These are phyloP conservation scores for Fusarium palustre DNA, from an alignment of 2,329 filamentous ascomycete species.

Conservation along the genomic window DNA sequence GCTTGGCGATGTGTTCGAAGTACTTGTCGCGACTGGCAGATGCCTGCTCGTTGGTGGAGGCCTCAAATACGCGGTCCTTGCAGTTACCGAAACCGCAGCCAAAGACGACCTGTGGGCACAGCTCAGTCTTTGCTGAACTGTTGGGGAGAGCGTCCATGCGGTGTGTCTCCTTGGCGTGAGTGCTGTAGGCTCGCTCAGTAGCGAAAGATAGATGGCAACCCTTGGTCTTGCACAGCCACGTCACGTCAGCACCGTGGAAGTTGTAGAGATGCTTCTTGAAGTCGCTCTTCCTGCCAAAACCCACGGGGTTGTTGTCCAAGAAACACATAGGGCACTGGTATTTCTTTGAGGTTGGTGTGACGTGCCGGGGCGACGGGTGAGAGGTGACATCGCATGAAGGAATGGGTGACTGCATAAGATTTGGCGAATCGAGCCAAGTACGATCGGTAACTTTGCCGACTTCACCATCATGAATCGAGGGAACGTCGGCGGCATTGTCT, in stretches of 20 bases:
- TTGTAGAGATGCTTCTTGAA: conserved; percentile 63
- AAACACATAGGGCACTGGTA: conserved; percentile 61
- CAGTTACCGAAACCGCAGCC: conserved; percentile 58
- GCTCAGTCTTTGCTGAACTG: conserved; percentile 55
- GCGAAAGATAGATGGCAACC: conserved; percentile 58
- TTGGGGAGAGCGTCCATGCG: conserved; percentile 56
- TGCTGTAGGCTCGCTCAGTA: conserved; percentile 59
- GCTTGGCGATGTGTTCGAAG: conserved; percentile 61
- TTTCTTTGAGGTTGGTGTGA: conserved; percentile 55
- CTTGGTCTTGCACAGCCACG: conserved; percentile 58
- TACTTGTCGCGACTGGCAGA: conserved; percentile 56
- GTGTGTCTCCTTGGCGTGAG: conserved; percentile 58
- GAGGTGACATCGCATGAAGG: conserved; percentile 51
- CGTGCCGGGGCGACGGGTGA: conserved; percentile 53
- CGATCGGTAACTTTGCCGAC: conserved; percentile 51
- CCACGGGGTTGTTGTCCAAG: conserved; percentile 59
- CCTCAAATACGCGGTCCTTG: conserved; percentile 59
- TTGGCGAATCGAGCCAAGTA: conserved; percentile 57
- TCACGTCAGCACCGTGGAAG: conserved; percentile 58
- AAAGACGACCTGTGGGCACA: conserved; percentile 59
- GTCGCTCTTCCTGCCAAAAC: conserved; percentile 61
- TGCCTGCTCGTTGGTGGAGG: conserved; percentile 53
- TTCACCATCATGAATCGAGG: conserved; percentile 52
- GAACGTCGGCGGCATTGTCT: conserved; percentile 51
- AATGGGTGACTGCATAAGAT: conserved; percentile 52